Conservation (phyloP, 106 monocot genomes). For the Allium cepa region DNA sequence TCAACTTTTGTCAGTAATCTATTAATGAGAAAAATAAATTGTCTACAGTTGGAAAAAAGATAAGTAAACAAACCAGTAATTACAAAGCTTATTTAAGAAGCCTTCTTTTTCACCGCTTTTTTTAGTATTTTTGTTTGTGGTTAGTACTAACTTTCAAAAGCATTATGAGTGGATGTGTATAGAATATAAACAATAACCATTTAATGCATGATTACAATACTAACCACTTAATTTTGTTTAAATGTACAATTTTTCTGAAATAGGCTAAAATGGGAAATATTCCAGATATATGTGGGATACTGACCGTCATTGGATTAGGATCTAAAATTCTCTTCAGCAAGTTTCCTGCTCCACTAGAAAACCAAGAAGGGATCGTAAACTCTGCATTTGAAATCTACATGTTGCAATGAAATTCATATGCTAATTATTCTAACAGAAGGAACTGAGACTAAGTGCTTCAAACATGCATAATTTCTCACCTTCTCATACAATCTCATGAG, state of each 20-base stretch:
- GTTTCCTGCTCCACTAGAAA: slow-evolving; percentile 61
- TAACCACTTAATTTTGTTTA: background rate
- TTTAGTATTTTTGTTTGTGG: background rate
- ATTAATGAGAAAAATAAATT: background rate
- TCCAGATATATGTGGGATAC: background rate
- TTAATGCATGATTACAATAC: background rate
- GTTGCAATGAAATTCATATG: background rate
- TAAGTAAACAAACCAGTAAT: background rate
- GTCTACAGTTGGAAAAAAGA: slow-evolving; percentile 4
- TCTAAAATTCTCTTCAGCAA: slow-evolving; percentile 68
- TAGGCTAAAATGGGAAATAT: background rate
- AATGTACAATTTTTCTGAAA: background rate
- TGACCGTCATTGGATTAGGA: slow-evolving; percentile 77
- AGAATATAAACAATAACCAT: background rate
- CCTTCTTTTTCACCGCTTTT: slow-evolving; percentile 6
- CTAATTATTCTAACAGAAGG: background rate
- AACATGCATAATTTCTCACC: slow-evolving; percentile 18
- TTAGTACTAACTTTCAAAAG: slow-evolving; percentile 1
- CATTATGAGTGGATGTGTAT: slow-evolving; percentile 8
- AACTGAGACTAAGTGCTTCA: background rate
- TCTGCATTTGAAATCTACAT: slow-evolving; percentile 75
- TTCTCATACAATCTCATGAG: slow-evolving; percentile 68
- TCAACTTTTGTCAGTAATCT: no score
- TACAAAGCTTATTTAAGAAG: background rate
- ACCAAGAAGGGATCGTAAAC: slow-evolving; percentile 62